Base-by-base conservation (phyloP, 1,139 yeast species). In the Candida sp. region DNA sequence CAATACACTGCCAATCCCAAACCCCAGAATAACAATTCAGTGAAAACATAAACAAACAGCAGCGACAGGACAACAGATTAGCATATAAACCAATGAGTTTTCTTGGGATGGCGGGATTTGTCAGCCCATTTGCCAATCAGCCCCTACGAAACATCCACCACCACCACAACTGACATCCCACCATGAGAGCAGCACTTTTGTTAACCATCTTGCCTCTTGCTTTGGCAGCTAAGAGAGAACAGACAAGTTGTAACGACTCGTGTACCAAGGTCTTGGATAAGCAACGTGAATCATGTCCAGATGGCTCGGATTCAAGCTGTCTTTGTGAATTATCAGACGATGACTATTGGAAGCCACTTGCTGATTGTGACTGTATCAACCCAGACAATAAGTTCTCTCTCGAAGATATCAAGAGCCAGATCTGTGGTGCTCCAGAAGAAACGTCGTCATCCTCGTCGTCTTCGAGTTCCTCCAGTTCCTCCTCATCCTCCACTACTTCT, bases 361-460 rank as follows among this genome's bases (percentile, higher is more conserved):
- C 46, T n/a, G 32, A 43, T n/a, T 43, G 46, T 26, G 46, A 43
- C 17, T 43, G 46, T 43, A 43, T 43, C 22, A 43, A 43, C 22
- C 46, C 46, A 34, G 32, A 43, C n/a, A 34, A 34, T 7, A 32
- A 42, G 22, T 12, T 26, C 8, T 43, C 46, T 1, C 33, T 30
- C n/a, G 6, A 32, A 7, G 40, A 43, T 1, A 33, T 43, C 12
- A 43, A 43, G 33, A 26, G 31, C 26, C 46, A 43, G 17, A 43
- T 43, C 23, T 43, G 46, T 43, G 40, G 46, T 23, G 46, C 11
- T 23, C 22, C 31, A 32, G 4, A 22, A 22, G 37, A 22, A 11
- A 17, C 17, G 17, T 22, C 40, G 3, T n/a, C n/a, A n/a, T 25
- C 45, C n/a, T 33, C 46, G 8, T 4, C 6, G n/a, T n/a, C 40